Evolutionary conservation across 108 stramenopile genomes (phyloP).

Genomic region (Cafeteria roenbergensis): DNA sequence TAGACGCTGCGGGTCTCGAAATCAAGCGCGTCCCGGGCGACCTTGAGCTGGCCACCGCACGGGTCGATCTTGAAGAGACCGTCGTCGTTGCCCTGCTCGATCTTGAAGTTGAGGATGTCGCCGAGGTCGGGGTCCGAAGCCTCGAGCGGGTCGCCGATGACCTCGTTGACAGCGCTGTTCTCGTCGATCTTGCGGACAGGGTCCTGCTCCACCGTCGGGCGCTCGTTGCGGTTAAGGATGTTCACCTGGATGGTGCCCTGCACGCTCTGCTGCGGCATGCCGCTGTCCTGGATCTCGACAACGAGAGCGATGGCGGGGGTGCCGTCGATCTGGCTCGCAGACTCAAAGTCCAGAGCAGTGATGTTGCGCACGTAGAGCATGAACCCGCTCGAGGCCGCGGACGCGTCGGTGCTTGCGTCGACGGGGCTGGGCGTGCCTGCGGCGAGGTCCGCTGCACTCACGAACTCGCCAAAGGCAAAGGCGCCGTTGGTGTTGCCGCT

Average conservation of each 20-base stretch:
- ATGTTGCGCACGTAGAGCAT: too few species aligned
- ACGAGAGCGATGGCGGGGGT: too few species aligned
- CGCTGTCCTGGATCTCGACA: too few species aligned
- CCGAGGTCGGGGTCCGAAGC: background rate
- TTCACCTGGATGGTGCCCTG: background rate
- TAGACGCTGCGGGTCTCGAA: background rate
- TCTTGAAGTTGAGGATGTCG: background rate
- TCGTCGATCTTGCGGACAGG: background rate
- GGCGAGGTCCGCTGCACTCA: too few species aligned
- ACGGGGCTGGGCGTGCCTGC: too few species aligned
- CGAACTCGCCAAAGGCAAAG: too few species aligned
- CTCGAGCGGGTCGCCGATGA: background rate
- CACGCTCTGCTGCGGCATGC: too few species aligned
- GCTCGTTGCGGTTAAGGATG: background rate
- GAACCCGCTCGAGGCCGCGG: too few species aligned
- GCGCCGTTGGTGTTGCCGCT: too few species aligned
- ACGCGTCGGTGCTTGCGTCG: too few species aligned
- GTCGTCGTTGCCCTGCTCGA: background rate
- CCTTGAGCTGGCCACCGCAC: background rate
- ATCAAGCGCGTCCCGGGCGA: background rate
- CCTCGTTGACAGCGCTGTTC: background rate
- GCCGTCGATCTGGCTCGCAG: too few species aligned
- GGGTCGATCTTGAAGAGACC: background rate
- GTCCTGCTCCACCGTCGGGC: background rate
- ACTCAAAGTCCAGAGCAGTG: too few species aligned